Evolutionary conservation across 2,329 filamentous ascomycete species (phyloP).

Genomic region (Mycosphaerella sp.): DNA sequence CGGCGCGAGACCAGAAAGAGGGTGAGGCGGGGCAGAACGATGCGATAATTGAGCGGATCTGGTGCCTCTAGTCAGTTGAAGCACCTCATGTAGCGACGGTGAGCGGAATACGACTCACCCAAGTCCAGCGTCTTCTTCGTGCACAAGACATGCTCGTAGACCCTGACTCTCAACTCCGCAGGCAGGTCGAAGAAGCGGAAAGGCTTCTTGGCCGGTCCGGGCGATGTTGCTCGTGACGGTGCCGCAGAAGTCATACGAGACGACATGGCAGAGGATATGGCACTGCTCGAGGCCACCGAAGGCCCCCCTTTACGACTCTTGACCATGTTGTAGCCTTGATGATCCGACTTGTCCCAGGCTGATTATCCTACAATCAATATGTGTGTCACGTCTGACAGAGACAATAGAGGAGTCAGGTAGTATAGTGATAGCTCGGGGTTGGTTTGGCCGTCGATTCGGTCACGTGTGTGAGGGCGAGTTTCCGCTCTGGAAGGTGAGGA

Average conservation of each 20-base stretch:
- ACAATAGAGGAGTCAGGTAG: no score
- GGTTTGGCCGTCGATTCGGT: no score
- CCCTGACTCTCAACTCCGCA: constrained; percentile 60
- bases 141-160: constrained; percentile 60
- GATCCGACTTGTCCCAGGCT: neutral
- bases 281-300: constrained; percentile 16
- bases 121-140: constrained; percentile 57
- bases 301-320: constrained; percentile 13
- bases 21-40: constrained; percentile 51
- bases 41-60: constrained; percentile 58
- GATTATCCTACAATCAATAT: neutral
- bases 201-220: constrained; percentile 30
- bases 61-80: neutral
- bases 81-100: neutral
- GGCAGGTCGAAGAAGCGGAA: constrained; percentile 64
- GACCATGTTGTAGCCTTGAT: constrained; percentile 24
- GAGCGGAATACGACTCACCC: constrained; percentile 17
- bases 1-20: constrained; percentile 56
- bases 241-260: constrained; percentile 23
- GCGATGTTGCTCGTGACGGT: constrained; percentile 24
- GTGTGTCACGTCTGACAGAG: neutral
- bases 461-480: no score
- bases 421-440: no score
- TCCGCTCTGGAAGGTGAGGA: no score
- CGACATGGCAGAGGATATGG: constrained; percentile 22